Conservation (phyloP, 2,329 filamentous ascomycete species). For the Alternaria sp. region DNA sequence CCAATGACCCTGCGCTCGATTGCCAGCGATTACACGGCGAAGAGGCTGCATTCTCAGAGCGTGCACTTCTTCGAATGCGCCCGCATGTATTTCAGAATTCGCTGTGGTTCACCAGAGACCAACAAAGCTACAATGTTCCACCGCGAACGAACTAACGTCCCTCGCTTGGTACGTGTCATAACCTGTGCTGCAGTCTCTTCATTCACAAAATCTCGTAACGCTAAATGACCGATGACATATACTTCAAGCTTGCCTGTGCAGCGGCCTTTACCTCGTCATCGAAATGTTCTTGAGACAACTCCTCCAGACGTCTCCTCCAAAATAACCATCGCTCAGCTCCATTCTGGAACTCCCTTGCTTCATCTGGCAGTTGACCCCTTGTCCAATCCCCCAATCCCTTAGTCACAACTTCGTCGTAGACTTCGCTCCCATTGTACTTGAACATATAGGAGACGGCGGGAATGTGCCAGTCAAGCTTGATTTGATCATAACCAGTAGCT, state of each 20-base stretch:
- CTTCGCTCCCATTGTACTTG: neutral
- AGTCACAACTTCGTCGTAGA: neutral
- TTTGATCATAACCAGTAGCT: neutral
- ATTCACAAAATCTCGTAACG: neutral
- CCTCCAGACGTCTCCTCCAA: neutral
- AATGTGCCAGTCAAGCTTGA: neutral
- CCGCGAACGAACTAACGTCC: neutral
- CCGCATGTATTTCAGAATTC: neutral
- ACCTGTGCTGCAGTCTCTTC: neutral
- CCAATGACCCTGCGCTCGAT: neutral
- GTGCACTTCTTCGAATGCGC: neutral
- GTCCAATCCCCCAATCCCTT: neutral
- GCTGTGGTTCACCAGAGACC: neutral
- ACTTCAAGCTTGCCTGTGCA: neutral
- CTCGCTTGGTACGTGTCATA: neutral
- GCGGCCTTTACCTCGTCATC: neutral
- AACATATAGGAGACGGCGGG: neutral
- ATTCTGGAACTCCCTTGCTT: neutral
- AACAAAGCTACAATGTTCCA: neutral
- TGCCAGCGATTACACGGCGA: neutral
- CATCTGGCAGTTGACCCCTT: neutral
- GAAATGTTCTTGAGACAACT: neutral
- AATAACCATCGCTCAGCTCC: neutral
- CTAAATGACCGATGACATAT: neutral
- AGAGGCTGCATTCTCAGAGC: neutral